A percentile compares a stretch with the other conserved stretches of the same genome.
These are phyloP conservation scores for Pueraria montana DNA, from an alignment of 306 rosid genomes.

Conservation along the genomic window DNA sequence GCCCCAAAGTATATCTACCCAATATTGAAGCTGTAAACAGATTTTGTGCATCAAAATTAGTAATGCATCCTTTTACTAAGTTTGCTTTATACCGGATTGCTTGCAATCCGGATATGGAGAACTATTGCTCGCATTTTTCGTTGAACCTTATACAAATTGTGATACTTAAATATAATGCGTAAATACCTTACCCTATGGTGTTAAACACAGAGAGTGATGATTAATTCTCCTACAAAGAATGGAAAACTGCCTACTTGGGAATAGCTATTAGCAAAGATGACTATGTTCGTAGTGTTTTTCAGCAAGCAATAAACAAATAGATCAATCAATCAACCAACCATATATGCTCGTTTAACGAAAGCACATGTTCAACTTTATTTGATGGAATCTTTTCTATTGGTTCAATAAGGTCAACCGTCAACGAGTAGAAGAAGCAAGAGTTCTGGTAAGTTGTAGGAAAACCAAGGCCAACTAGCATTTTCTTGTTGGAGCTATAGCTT, in stretches of 20 bases:
- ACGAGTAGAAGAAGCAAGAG: not conserved
- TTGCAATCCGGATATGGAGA: not conserved
- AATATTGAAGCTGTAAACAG: not conserved
- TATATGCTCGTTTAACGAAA: constrained; percentile 34
- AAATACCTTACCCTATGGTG: not conserved
- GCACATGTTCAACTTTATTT: constrained; percentile 6
- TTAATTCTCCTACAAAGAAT: not conserved
- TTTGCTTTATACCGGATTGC: not conserved
- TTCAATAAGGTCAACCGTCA: constrained; percentile 34
- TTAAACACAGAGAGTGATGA: not conserved
- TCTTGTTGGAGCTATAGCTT: not conserved
- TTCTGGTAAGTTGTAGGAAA: not conserved
- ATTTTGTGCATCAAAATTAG: not conserved
- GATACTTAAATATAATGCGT: not conserved
- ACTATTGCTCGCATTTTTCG: not conserved
- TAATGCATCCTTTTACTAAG: not conserved
- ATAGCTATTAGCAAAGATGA: not conserved
- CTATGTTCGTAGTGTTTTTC: not conserved
- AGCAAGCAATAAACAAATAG: not conserved
- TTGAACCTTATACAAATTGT: not conserved
- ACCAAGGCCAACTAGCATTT: not conserved
- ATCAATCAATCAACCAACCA: not conserved
- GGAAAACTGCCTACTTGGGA: constrained; percentile 30
- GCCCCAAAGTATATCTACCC: not conserved
- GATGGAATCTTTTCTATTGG: not conserved